These are phyloP conservation scores for Phytophthora pisi DNA, from an alignment of 352 stramenopile species.

Conservation along the genomic window DNA sequence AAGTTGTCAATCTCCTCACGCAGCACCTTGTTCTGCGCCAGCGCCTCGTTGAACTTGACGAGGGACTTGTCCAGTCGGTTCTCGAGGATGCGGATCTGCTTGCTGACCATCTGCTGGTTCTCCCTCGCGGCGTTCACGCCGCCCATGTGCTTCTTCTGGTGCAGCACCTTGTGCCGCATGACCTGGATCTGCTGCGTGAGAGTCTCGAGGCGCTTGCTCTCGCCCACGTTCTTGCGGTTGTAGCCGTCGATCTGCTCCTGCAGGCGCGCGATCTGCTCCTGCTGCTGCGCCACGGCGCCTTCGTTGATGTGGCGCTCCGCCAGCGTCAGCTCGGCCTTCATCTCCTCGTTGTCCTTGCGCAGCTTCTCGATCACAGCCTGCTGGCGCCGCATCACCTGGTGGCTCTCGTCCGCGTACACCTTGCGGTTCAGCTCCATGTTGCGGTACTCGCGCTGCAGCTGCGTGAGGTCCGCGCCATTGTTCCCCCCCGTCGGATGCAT, in stretches of 20 bases:
- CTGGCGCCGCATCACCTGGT: conserved; percentile 95
- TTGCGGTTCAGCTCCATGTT: conserved; percentile 98
- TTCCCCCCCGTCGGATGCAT: conserved; percentile 40
- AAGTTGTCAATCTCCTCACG: conserved; percentile 95
- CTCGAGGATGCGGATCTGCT: conserved; percentile 97
- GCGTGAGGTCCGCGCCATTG: conserved; percentile 74
- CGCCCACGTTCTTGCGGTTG: conserved; percentile 79
- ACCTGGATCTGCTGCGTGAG: conserved; percentile 90
- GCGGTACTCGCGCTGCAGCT: conserved; percentile 95
- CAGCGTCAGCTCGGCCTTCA: conserved; percentile 90
- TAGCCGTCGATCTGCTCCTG: conserved; percentile 93
- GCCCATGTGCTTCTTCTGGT: conserved; percentile 95
- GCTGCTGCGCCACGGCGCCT: conserved; percentile 76
- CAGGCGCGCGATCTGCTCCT: conserved; percentile 78
- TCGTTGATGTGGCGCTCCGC: conserved; percentile 90
- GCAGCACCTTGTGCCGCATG: conserved; percentile 87
- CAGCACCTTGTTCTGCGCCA: conserved; percentile 93
- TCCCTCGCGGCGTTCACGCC: conserved; percentile 95
- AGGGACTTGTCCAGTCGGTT: conserved; percentile 97
- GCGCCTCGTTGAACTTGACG: conserved; percentile 97
- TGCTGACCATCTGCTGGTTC: conserved; percentile 95
- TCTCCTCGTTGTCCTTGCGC: conserved; percentile 84
- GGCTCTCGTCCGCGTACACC: conserved; percentile 93
- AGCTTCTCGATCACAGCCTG: conserved; percentile 92
- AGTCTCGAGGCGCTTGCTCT: conserved; percentile 86